Base-by-base conservation (phyloP, 257 asterid genomes). In the Przewalskia tangutica region DNA sequence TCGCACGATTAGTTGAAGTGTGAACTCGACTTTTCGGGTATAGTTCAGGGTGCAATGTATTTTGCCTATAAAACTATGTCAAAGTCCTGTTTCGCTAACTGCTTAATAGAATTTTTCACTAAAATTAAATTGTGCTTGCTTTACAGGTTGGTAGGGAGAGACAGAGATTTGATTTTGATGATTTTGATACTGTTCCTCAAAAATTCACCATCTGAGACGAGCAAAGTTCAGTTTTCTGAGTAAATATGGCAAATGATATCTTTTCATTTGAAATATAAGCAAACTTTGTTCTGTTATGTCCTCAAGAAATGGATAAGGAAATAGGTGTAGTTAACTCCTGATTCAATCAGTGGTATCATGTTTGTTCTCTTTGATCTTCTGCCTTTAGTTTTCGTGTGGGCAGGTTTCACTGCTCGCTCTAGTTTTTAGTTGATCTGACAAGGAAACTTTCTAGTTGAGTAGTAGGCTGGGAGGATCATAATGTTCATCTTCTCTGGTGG, bases 141-240 rank as follows among this genome's bases (percentile, higher is more conserved):
- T 48, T 48, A 20, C 88, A 95, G 99, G 93, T 83, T 58, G 98
- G 99, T 64, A 92, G 92, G 89, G 99, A 95, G 86, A 92, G 97
- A 40, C 97, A 93, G 82, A 85, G 98, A 87, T 91, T 91, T 58
- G 98, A 95, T 81, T 93, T 91, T 66, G 99, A 95, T 59, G 99
- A 95, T 89, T 89, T 92, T 53, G 99, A 95, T 27, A 53, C 89
- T 0, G 97, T 94, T 73, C 99, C 99, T 10, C 82, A 93, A 2
- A 95, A 89, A 84, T 91, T 90, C 91, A 89, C 90, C 77, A 70
- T 94, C 59, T 95, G 94, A 95, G 40, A 80, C 59, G 34, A 55
- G 87, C 83, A 50, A 71, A 85, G 73, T 73, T 48, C 42, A 46
- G 60, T 13, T 48, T 40, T 46, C 53, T 13, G 81, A 76, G 53